Conservation (phyloP, 1,139 yeast species). For the Protomyces inundatus region DNA sequence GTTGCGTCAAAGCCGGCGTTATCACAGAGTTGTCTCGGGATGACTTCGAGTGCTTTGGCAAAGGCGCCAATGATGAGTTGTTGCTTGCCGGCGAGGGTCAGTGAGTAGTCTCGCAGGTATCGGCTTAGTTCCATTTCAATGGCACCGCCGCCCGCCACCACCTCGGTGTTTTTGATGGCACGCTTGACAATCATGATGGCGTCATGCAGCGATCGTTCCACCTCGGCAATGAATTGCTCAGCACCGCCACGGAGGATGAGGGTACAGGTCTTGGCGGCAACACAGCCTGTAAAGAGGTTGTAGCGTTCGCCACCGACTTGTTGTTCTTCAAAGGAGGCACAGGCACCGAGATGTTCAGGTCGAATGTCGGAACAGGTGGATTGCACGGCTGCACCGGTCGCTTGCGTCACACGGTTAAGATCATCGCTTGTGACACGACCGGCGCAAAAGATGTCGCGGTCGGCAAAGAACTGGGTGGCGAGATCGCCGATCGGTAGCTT, state of each 20-base stretch:
- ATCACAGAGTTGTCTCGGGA: slow-evolving; percentile 95
- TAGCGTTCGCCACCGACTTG: slow-evolving; percentile 95
- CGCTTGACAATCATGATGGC: slow-evolving; percentile 98
- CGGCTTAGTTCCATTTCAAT: slow-evolving; percentile 95
- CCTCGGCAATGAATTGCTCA: slow-evolving; percentile 97
- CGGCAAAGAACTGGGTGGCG: slow-evolving; percentile 97
- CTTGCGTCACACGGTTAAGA: slow-evolving; percentile 84
- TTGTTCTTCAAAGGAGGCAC: slow-evolving; percentile 79
- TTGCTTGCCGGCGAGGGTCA: slow-evolving; percentile 89
- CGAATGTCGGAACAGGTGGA: slow-evolving; percentile 80
- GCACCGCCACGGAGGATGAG: slow-evolving; percentile 94
- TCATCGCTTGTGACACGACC: slow-evolving; percentile 89
- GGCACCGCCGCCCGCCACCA: slow-evolving; percentile 99
- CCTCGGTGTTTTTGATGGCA: slow-evolving; percentile 75
- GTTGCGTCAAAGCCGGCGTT: slow-evolving; percentile 97
- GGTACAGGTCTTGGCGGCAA: slow-evolving; percentile 89
- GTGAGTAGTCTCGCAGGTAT: slow-evolving; percentile 77
- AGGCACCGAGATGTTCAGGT: slow-evolving; percentile 72
- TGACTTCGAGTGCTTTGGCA: slow-evolving; percentile 90
- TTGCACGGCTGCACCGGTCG: slow-evolving; percentile 90
- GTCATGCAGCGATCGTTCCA: slow-evolving; percentile 93
- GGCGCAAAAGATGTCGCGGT: slow-evolving; percentile 92
- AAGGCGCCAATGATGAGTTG: slow-evolving; percentile 86
- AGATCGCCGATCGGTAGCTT: slow-evolving; percentile 96
- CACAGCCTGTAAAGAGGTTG: slow-evolving; percentile 87